Evolutionary conservation across 2,329 filamentous ascomycete genomes (phyloP).

Genomic region (Diplodia seriata): DNA sequence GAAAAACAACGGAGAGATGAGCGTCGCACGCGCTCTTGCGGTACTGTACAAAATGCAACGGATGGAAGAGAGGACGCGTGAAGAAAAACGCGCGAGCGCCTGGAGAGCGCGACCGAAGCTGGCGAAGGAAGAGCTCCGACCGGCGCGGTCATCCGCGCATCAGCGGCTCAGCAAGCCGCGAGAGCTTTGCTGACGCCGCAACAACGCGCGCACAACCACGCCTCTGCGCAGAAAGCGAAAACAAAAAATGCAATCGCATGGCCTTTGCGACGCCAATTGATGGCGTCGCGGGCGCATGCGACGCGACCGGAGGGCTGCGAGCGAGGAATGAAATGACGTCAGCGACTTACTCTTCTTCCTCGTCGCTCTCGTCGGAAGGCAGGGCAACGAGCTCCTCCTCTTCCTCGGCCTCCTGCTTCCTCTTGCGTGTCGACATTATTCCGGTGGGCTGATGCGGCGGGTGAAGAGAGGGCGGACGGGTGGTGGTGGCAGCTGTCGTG

Average conservation of each 20-base stretch:
- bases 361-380: conserved; percentile 30
- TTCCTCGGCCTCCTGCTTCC: conserved; percentile 33
- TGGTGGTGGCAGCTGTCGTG: neutral
- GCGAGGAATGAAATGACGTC: conserved; percentile 28
- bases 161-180: conserved; percentile 21
- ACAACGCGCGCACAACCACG: conserved; percentile 15
- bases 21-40: conserved; percentile 1
- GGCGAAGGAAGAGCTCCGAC: conserved; percentile 10
- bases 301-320: neutral
- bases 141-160: conserved; percentile 17
- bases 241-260: neutral
- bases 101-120: conserved; percentile 17
- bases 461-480: neutral
- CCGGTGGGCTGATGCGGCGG: neutral
- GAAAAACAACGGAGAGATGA: neutral
- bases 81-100: conserved; percentile 1
- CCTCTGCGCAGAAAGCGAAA: conserved; percentile 1
- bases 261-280: conserved; percentile 21
- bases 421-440: conserved; percentile 33
- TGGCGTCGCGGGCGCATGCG: conserved; percentile 22
- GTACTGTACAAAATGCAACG: conserved; percentile 1
- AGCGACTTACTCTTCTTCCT: conserved; percentile 33
- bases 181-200: conserved; percentile 21
- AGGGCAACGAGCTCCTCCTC: conserved; percentile 33
- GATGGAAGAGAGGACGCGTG: neutral